A percentile compares a stretch with the other conserved stretches of the same genome.
Conservation (phyloP, 495 filamentous ascomycete genomes). For the Lophiotrema nucula region DNA sequence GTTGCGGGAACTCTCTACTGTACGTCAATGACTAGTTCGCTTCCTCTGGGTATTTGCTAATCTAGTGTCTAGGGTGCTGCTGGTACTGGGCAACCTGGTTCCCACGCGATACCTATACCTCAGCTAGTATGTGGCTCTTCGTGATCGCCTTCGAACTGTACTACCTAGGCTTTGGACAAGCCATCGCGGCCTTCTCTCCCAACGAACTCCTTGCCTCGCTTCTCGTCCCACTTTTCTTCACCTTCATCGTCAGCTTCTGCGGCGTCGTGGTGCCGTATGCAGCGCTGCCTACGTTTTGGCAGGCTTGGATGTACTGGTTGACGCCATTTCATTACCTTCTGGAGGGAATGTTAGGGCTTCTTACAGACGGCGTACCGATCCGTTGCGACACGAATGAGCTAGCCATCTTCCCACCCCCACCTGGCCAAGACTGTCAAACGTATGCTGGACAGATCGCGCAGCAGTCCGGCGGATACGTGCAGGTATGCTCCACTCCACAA, state of each 20-base stretch:
- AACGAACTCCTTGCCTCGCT: conserved; percentile 71
- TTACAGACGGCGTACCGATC: conserved; percentile 49
- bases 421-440: conserved; percentile 49
- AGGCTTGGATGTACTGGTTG: conserved; percentile 56
- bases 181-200: conserved; percentile 70
- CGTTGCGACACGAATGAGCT: conserved; percentile 50
- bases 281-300: conserved; percentile 53
- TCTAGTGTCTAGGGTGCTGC: conserved; percentile 42
- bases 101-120: conserved; percentile 51
- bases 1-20: conserved; percentile 63
- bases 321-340: conserved; percentile 60
- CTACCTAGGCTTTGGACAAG: conserved; percentile 72
- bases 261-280: conserved; percentile 56
- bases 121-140: conserved; percentile 58
- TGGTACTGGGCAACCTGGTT: conserved; percentile 60
- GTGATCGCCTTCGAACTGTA: conserved; percentile 70
- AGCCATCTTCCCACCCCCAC: conserved; percentile 53
- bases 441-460: conserved; percentile 44
- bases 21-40: conserved; percentile 1
- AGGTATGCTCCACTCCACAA: no score
- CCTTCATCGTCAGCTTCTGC: conserved; percentile 60
- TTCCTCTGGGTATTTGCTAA: conserved; percentile 4
- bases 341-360: conserved; percentile 49
- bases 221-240: conserved; percentile 54
- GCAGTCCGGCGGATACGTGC: conserved; percentile 40